phyloP scores from a whole-genome alignment of 148 eudicot species.

The Rheum nobile region DNA sequence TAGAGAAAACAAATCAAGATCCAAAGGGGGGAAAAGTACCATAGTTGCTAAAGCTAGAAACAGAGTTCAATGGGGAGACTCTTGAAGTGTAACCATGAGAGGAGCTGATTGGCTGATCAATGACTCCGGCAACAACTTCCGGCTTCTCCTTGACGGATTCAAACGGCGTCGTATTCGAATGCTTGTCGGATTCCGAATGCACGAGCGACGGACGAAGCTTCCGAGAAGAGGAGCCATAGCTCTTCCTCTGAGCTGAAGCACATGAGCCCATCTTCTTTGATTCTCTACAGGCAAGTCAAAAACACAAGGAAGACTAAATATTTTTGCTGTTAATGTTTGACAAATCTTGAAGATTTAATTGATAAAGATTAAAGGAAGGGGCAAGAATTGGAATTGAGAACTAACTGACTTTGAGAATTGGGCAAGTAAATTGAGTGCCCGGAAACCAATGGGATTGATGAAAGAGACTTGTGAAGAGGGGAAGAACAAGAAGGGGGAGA shows the following conservation, averaged over 20 bases:
- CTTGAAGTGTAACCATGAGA: not conserved
- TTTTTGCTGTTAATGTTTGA: not conserved
- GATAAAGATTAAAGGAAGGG: not conserved
- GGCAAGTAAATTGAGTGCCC: not conserved
- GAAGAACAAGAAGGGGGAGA: not conserved
- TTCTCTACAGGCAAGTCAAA: not conserved
- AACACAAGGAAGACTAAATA: not conserved
- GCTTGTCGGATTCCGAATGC: not conserved
- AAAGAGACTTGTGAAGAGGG: not conserved
- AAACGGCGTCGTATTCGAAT: not conserved
- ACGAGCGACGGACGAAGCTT: conserved; percentile 4
- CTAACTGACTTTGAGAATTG: not conserved
- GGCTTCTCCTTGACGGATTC: not conserved
- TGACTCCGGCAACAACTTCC: not conserved
- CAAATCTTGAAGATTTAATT: not conserved
- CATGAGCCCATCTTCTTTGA: conserved; percentile 9
- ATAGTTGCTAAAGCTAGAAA: conserved; percentile 1
- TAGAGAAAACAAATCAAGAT: not conserved
- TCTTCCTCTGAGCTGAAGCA: not conserved
- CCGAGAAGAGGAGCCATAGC: not conserved
- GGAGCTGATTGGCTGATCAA: not conserved
- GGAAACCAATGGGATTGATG: not conserved
- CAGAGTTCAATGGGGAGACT: conserved; percentile 5
- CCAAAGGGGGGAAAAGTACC: not conserved
- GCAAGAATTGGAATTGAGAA: not conserved